These are phyloP conservation scores for Lactifluus subvellereus DNA, from an alignment of 768 basidiomycete species.

Conservation along the genomic window DNA sequence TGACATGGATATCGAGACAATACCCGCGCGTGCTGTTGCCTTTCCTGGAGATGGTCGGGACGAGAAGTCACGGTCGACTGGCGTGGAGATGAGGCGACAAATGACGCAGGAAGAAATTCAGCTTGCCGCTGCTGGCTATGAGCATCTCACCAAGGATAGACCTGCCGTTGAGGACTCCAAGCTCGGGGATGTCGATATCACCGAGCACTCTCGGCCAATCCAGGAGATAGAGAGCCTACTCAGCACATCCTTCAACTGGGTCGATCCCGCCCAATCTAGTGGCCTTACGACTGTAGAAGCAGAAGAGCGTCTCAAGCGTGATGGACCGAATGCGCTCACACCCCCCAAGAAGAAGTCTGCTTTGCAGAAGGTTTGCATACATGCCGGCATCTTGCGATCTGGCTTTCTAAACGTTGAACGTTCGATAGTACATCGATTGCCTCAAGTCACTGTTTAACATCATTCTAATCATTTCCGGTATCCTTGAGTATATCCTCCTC, in stretches of 20 bases:
- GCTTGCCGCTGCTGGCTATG: slow-evolving; percentile 64
- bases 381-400: not conserved
- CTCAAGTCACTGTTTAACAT: slow-evolving; percentile 60
- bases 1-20: slow-evolving; percentile 33
- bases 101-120: slow-evolving; percentile 63
- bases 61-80: slow-evolving; percentile 42
- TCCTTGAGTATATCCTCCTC: slow-evolving; percentile 60
- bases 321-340: slow-evolving; percentile 59
- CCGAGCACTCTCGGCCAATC: slow-evolving; percentile 48
- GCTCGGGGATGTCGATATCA: slow-evolving; percentile 48
- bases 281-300: slow-evolving; percentile 53
- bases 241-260: slow-evolving; percentile 45
- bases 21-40: slow-evolving; percentile 42
- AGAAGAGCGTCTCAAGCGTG: slow-evolving; percentile 44
- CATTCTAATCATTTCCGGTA: slow-evolving; percentile 57
- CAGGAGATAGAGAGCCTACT: slow-evolving; percentile 37
- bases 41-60: slow-evolving; percentile 38
- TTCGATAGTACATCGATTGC: slow-evolving; percentile 53
- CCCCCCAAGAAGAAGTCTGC: slow-evolving; percentile 65
- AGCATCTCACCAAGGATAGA: slow-evolving; percentile 49
- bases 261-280: slow-evolving; percentile 44
- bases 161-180: slow-evolving; percentile 29
- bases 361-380: slow-evolving; percentile 46
- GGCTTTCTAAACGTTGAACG: slow-evolving; percentile 4
- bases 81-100: slow-evolving; percentile 55